Evolutionary conservation across 2,329 filamentous ascomycete genomes (phyloP), one percentile per base, ranked within the genome.

Genomic region (Penicillium occitanis): DNA sequence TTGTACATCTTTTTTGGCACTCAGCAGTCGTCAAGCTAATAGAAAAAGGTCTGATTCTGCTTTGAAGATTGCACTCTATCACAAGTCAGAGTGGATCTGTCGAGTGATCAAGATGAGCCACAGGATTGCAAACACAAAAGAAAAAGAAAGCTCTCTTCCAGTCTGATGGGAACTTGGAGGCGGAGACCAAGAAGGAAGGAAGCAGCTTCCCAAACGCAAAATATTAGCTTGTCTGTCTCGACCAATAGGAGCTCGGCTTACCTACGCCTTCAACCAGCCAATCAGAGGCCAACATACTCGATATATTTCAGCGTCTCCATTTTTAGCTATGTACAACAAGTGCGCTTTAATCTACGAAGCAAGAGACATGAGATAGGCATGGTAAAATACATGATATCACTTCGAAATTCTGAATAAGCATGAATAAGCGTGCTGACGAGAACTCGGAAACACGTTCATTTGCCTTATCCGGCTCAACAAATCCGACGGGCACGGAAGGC

Each of bases 1-100:
- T 80, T 80, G 68, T 80, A 81, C 79, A 81, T 81, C 44, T 66
- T 72, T 72, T 25, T 69, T 42, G 30, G 33, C 58, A 37, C 46
- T 53, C 65, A 55, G 53, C 19, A 50, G 33, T 51, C 22, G 30
- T 25, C 22, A 37, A 48, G 35, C 17, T 48, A 17, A 5, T 58
- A 30, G 5, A 57, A 55, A 37, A 4, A 19, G 10, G 13, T 1
- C 50, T 33, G 30, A 22, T 57, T 13, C n/a, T 37, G 53, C 10
- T 22, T 57, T 3, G 11, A 8, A 14, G 11, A 7, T 1, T 57
- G 51, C 4, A 13, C 17, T 22, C 51, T 55, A 35, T 40, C n/a
- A 37, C 5, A 57, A 57, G 25, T 30, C 13, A 5, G 48, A n/a
- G 6, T 10, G 25, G 50, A 30, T 11, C 17, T 33, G 17, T n/a